Conservation (phyloP, 140 eudicot species). For the Ambrosia hybrid region DNA sequence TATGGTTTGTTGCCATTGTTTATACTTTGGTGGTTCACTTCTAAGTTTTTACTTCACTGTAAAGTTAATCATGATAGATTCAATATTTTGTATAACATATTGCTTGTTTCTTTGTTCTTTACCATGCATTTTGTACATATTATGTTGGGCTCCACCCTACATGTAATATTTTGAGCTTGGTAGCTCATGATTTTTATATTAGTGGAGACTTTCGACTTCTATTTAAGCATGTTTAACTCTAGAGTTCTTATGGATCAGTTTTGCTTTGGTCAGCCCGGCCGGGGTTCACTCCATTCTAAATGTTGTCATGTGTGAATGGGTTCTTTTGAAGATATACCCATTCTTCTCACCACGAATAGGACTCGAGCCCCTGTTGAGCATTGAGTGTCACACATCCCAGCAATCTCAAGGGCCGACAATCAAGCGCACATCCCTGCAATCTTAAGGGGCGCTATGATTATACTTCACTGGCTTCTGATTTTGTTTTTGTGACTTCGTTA, state of each 20-base stretch:
- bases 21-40: constrained; percentile 15
- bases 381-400: too few relatives aligned
- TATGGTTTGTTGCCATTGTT: constrained; percentile 29
- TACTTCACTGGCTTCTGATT: too few relatives aligned
- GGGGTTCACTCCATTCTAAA: too few relatives aligned
- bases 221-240: not conserved
- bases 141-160: not conserved
- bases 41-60: not conserved
- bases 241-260: not conserved
- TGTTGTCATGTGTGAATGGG: too few relatives aligned
- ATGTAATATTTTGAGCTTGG: too few relatives aligned
- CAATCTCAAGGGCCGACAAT: too few relatives aligned
- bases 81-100: constrained; percentile 2
- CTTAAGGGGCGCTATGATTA: too few relatives aligned
- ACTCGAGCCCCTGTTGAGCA: too few relatives aligned
- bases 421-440: too few relatives aligned
- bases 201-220: not conserved
- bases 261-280: not conserved
- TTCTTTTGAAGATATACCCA: too few relatives aligned
- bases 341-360: too few relatives aligned
- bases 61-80: not conserved
- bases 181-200: not conserved
- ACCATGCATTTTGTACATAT: not conserved
- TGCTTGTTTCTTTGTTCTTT: not conserved
- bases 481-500: too few relatives aligned